Evolutionary conservation across 805 yeast species (phyloP).

Genomic region (Nakazawaea wickerhamii): DNA sequence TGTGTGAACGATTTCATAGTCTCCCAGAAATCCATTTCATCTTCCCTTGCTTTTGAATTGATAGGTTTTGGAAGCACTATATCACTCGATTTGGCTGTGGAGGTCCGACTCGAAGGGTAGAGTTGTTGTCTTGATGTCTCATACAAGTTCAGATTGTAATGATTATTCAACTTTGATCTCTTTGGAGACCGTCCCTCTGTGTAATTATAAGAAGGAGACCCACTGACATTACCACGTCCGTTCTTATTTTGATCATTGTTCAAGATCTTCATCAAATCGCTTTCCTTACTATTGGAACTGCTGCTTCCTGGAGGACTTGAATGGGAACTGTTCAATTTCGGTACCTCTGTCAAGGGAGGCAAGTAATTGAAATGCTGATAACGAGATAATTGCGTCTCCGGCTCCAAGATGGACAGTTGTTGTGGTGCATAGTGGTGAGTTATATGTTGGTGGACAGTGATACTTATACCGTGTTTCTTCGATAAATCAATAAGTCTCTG

Average conservation of each 20-base stretch:
- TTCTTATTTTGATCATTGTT: constrained; percentile 23
- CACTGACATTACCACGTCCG: constrained; percentile 8
- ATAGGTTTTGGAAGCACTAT: constrained; percentile 4
- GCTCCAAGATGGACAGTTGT: constrained; percentile 30
- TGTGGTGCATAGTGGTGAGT: constrained; percentile 68
- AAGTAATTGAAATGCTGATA: constrained; percentile 69
- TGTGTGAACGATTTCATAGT: constrained; percentile 54
- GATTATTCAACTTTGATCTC: constrained; percentile 9
- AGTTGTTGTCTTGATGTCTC: constrained; percentile 11
- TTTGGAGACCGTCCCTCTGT: constrained; percentile 14
- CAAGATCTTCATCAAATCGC: constrained; percentile 39
- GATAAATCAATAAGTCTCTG: constrained; percentile 58
- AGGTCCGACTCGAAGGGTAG: constrained; percentile 1
- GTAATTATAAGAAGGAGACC: constrained; percentile 12
- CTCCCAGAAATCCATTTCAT: constrained; percentile 68
- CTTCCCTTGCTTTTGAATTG: constrained; percentile 26
- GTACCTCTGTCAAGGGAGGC: constrained; percentile 67
- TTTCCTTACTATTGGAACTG: constrained; percentile 24
- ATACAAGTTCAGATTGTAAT: constrained; percentile 5
- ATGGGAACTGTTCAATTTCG: constrained; percentile 57
- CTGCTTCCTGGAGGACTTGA: constrained; percentile 33
- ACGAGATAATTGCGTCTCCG: constrained; percentile 51
- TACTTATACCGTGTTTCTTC: constrained; percentile 45
- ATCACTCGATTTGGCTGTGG: not conserved
- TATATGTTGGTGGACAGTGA: constrained; percentile 81